Evolutionary conservation across 164 flowering plant genomes (phyloP), one percentile per base, ranked within the genome.

Genomic region (Amborella trichopoda): DNA sequence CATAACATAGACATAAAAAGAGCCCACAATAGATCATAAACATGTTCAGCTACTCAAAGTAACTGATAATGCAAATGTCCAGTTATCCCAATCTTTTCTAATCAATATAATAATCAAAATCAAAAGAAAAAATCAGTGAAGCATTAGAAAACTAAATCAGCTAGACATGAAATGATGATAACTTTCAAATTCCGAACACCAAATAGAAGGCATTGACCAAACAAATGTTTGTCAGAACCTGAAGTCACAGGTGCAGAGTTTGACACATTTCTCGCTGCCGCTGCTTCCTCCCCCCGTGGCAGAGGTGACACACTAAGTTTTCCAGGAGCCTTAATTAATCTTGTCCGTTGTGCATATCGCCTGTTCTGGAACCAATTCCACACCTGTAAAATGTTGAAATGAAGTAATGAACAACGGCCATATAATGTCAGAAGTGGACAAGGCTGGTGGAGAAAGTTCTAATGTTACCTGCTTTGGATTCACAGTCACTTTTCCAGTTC

Each of bases 351-450:
- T 3, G 96, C 83, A 71, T 85, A 81, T 40, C 99, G 75, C 66
- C 81, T 82, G 56, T 93, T 93, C 44, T 88, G 96, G 59, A 93
- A 93, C 99, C 99, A 93, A 55, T 85, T 93, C 95, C 84, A 93
- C 30, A 87, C 75, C 95, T 89, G 61, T 17, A 68, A 48, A 11
- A 44, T 50, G 32, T 18, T 36, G 8, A 6, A 40, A n/a, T n/a
- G n/a, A n/a, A n/a, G n/a, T n/a, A 52, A 34, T 57, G 23, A 63
- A 54, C 27, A 40, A 55, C 4, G 6, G 26, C 23, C 26, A 40
- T 28, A 28, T 42, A 42, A 49, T 14, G 18, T 26, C 18, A 28
- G 23, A 14, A 8, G n/a, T 22, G 2, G 21, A 49, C 13, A 6
- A 38, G 23, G 3, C 37, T 3, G 25, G 5, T 28, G 23, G n/a